phyloP scores from a whole-genome alignment of 768 basidiomycete species.

The Sistotremastrum suecicum region DNA sequence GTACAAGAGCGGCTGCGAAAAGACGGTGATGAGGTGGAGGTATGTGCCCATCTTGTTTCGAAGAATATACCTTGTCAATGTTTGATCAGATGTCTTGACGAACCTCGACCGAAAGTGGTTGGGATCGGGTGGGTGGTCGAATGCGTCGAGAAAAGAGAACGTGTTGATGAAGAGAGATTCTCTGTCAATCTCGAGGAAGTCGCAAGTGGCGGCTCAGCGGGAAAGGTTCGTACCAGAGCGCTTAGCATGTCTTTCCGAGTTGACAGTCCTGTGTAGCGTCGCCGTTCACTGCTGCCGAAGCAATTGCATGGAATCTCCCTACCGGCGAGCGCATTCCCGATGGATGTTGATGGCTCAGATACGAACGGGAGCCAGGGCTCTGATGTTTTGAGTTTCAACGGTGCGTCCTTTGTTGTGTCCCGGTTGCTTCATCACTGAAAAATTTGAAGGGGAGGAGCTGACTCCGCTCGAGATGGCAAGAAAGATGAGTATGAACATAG shows the following conservation, averaged over 20 bases:
- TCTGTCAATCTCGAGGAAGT: slow-evolving; percentile 46
- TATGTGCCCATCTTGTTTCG: slow-evolving; percentile 16
- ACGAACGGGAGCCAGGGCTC: slow-evolving; percentile 1
- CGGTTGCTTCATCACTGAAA: slow-evolving; percentile 1
- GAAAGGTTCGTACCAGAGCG: slow-evolving; percentile 35
- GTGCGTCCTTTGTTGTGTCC: no score
- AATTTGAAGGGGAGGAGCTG: not conserved
- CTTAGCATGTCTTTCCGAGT: not conserved
- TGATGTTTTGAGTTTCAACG: not conserved
- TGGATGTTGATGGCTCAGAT: slow-evolving; percentile 1
- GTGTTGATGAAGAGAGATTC: slow-evolving; percentile 51
- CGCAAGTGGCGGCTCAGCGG: slow-evolving; percentile 41
- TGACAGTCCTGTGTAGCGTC: slow-evolving; percentile 31
- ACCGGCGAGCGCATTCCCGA: slow-evolving; percentile 3
- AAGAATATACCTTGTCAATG: not conserved
- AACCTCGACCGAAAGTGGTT: slow-evolving; percentile 60
- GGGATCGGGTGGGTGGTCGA: slow-evolving; percentile 86
- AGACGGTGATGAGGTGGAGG: slow-evolving; percentile 63
- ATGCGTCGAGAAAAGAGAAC: slow-evolving; percentile 55
- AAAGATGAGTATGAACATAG: not conserved
- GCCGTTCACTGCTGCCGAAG: slow-evolving; percentile 61
- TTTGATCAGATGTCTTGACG: slow-evolving; percentile 36
- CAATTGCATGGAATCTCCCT: slow-evolving; percentile 22
- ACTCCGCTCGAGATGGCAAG: not conserved
- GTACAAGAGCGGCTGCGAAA: slow-evolving; percentile 68